Base-by-base conservation (phyloP, 768 basidiomycete species). In the Mycena alexandri region DNA sequence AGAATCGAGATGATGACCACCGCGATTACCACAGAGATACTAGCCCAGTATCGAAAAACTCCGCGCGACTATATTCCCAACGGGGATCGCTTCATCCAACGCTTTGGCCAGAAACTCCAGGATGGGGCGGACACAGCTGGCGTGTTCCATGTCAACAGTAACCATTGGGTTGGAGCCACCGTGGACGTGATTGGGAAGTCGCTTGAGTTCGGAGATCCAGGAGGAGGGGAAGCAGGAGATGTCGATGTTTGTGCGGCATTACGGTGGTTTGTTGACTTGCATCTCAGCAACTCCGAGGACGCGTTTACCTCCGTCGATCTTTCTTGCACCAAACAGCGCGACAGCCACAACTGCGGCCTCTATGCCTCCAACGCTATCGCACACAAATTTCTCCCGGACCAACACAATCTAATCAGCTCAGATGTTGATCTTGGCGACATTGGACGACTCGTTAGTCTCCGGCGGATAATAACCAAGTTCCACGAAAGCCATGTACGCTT, bases 231-330 rank as follows among this genome's bases (percentile, higher is more conserved):
- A 54, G 54, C 17, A 24, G 53, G 21, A 3, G 29, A 42, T 42
- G 42, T 42, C 19, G 42, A 42, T 42, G 42, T 42, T 22, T 9
- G 53, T 54, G n/a, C 21, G 53, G 53, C 53, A 36, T 41, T 54
- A 29, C 53, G 22, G 3, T 54, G 53, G 53, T 54, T 54, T 41
- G n/a, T 33, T 21, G 16, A 19, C 19, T 19, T n/a, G 13, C 36
- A 54, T 34, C 16, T 13, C 36, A 21, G 17, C 5, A 12, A 9
- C 38, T 10, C 12, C 2, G 21, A 5, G 12, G 16, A 16, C 38
- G 22, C n/a, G 4, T 19, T 42, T 19, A 13, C 42, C 19, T 19
- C 42, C 3, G 12, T 21, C 33, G 38, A 41, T 5, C 53, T 54
- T 12, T 21, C 29, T 1, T 54, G 53, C 21, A 54, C 36, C 12